A percentile compares a stretch with the other conserved stretches of the same genome.
Evolutionary conservation across 495 filamentous ascomycete species (phyloP).

Genomic region (Xylaria grammica): DNA sequence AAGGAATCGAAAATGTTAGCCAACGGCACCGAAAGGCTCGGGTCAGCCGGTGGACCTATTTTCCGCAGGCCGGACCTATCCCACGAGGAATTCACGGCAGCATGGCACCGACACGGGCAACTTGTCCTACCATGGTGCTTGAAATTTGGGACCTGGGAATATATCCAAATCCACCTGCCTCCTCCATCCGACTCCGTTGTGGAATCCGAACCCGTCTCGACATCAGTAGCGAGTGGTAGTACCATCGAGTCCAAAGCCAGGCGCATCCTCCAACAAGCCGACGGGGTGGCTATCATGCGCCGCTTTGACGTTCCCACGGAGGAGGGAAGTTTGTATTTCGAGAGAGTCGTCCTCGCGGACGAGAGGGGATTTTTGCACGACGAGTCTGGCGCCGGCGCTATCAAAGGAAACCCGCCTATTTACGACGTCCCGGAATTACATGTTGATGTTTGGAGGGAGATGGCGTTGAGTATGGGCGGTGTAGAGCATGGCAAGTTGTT

Average conservation of each 20-base stretch:
- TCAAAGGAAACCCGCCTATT: constrained; percentile 12
- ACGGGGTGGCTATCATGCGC: constrained; percentile 16
- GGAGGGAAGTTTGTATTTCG: not conserved
- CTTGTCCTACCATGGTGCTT: constrained; percentile 11
- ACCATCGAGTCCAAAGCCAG: constrained; percentile 5
- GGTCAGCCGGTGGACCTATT: constrained; percentile 6
- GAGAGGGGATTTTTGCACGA: constrained; percentile 24
- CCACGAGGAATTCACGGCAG: constrained; percentile 15
- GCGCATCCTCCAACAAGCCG: not conserved
- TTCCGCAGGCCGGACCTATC: constrained; percentile 21
- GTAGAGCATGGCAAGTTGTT: constrained; percentile 11
- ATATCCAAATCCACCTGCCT: constrained; percentile 24
- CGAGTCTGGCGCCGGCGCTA: constrained; percentile 19
- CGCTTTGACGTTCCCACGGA: not conserved
- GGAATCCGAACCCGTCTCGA: too few relatives aligned
- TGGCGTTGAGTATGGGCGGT: constrained; percentile 17
- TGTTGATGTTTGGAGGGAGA: constrained; percentile 18
- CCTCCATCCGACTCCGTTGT: not conserved
- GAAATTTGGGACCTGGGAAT: constrained; percentile 9
- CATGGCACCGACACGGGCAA: constrained; percentile 20
- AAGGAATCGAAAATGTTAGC: not conserved
- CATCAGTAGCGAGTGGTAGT: not conserved
- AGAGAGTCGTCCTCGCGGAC: constrained; percentile 11
- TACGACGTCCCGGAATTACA: constrained; percentile 13
- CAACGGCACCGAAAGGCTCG: not conserved